A percentile compares a stretch with the other conserved stretches of the same genome.
Conservation (phyloP, 768 basidiomycete species). For the Leccinum truebloodii region DNA sequence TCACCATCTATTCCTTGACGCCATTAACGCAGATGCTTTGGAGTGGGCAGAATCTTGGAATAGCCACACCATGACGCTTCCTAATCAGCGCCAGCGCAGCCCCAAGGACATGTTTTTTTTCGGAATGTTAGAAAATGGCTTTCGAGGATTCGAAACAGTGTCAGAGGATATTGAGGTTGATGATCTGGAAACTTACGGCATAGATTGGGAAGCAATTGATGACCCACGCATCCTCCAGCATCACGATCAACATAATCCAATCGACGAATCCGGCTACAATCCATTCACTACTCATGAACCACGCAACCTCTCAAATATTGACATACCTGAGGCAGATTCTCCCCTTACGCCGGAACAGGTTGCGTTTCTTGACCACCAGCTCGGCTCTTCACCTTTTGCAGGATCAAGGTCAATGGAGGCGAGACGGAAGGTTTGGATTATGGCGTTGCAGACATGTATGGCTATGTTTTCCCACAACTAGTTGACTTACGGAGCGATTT, state of each 20-base stretch:
- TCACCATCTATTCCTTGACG: background rate
- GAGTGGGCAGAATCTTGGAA: background rate
- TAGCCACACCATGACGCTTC: background rate
- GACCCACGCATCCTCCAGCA: background rate
- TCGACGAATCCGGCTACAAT: background rate
- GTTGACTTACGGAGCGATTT: background rate
- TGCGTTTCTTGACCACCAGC: background rate
- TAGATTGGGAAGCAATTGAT: background rate
- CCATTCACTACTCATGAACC: background rate
- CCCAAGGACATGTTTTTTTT: background rate
- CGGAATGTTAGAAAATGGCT: background rate
- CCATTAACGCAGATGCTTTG: background rate
- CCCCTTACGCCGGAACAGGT: background rate
- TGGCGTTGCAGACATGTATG: background rate
- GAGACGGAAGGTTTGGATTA: background rate
- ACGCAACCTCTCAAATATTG: background rate
- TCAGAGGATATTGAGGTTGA: background rate
- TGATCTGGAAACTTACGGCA: background rate
- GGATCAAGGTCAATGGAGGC: background rate
- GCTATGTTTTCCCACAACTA: background rate
- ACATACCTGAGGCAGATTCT: background rate
- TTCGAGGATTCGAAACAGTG: background rate
- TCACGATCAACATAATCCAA: background rate
- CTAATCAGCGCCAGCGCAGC: background rate
- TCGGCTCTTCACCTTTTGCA: background rate